Base-by-base conservation (phyloP, 2,329 filamentous ascomycete genomes). In the Colletotrichum neosansevieriae region DNA sequence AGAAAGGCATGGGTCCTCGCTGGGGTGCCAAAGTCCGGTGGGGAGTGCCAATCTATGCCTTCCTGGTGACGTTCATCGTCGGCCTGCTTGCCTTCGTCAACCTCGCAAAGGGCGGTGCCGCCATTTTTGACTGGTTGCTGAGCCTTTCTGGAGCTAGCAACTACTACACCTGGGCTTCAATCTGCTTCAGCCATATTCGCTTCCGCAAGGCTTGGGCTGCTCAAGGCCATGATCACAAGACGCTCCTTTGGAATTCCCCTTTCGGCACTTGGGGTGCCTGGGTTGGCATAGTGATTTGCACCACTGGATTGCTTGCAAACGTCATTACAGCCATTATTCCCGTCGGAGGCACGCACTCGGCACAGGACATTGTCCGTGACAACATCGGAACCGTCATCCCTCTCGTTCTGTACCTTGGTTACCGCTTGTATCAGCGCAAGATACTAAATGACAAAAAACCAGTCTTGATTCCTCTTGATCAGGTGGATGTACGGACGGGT, bases 101-200 rank as follows among this genome's bases (percentile, higher is more conserved):
- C 56, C 75, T 77, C 34, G 77, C 78, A 1, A 75, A 72, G 6
- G 72, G 76, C 29, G 79, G 81, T 4, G 75, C 75, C 12, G 73
- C 73, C 9, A 78, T 84, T 47, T 85, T 85, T 72, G 73, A 77
- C 44, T 85, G 83, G 82, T 77, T 85, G 58, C 76, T 82, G 53
- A 82, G 83, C 56, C 74, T 86, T 7, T 80, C 80, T 45, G 82
- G 82, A 2, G 79, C 83, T 15, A 79, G 81, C 32, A 81, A 80
- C 53, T 77, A 84, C 64, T 81, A 86, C 69, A 84, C 83, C 51
- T 86, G 85, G 84, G 78, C 79, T 21, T 82, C 77, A 63, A 81
- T 84, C 68, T 82, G 79, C 71, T 68, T 82, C 34, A 80, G 81
- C 38, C 84, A 84, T 70, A 79, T 86, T 70, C 80, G 80, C 57